Conservation (phyloP, 495 filamentous ascomycete species). For the Daldinia childiae region DNA sequence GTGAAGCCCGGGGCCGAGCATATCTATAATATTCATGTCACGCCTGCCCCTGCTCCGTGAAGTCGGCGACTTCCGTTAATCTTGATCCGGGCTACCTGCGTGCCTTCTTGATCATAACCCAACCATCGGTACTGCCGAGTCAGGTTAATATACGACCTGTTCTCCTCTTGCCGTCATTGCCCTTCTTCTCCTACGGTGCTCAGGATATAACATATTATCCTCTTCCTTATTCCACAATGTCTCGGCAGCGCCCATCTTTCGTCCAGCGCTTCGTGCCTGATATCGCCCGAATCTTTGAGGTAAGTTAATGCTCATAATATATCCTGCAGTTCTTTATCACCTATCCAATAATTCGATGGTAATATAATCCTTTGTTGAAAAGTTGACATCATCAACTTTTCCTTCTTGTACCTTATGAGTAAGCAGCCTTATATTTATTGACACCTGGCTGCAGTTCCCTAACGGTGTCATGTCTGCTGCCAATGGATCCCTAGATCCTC, state of each 20-base stretch:
- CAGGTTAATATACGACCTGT: background rate
- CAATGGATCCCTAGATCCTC: constrained; percentile 15
- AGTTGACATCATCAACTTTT: background rate
- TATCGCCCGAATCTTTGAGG: constrained; percentile 30
- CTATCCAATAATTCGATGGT: background rate
- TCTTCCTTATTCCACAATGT: constrained; percentile 7
- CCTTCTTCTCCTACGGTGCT: background rate
- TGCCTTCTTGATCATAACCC: background rate
- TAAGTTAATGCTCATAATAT: constrained; percentile 6
- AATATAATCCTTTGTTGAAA: background rate
- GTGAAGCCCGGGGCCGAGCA: background rate
- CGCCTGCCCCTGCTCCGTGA: background rate
- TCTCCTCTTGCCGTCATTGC: background rate
- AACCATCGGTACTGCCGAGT: background rate
- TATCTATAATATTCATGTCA: background rate
- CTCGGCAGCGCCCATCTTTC: constrained; percentile 18
- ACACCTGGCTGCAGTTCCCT: constrained; percentile 18
- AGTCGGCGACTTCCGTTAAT: constrained; percentile 1
- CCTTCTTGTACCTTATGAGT: background rate
- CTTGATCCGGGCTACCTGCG: background rate
- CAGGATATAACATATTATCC: background rate
- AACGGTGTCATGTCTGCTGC: constrained; percentile 16
- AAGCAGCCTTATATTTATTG: background rate
- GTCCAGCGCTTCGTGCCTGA: constrained; percentile 35
- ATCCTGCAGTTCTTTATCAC: background rate